Base-by-base conservation (phyloP, 1,139 yeast species). In the Spathaspora sp. region DNA sequence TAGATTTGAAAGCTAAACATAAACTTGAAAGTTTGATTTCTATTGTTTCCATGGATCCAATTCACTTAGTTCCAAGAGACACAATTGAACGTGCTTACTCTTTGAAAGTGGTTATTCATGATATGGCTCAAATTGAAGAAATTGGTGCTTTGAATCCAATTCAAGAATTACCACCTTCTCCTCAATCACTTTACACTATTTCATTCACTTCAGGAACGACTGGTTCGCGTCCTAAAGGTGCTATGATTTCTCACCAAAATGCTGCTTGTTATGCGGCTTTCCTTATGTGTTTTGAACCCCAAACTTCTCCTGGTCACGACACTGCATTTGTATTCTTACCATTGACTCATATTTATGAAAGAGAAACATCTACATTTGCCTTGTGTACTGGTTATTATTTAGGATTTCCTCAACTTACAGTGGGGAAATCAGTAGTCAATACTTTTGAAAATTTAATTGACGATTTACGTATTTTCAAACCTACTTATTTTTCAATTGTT, bases 151-250 rank as follows among this genome's bases (percentile, higher is more conserved):
- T 65, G n/a, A 66, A 68, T 52, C 78, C 78, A 2, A 56, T 68
- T 3, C 65, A 70, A 1, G 69, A 71, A 43, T 63, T 68, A 38
- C 78, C 81, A 7, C 86, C 89, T 4, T 58, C 59, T 0, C 72
- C 80, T 1, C 74, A 78, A 10, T 72, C 82, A 16, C 52, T 78
- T n/a, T 78, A 80, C 53, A 83, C 90, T 40, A 79, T 86, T 51
- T 81, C 85, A 18, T 86, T 84, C 64, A 86, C 93, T 10, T 81
- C 88, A 9, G 89, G 90, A 8, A 82, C 90, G 20, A 84, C 89
- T 5, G 88, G 88, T 7, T 47, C 68, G 9, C 61, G 68, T 46
- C 89, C 89, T 17, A 84, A 84, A 61, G 89, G 89, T 39, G 89
- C 81, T 7, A 75, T 78, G 43, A 61, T 84, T 50, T 67, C 80